Conservation (phyloP, 2,329 filamentous ascomycete species). For the Fusarium abutilonis region DNA sequence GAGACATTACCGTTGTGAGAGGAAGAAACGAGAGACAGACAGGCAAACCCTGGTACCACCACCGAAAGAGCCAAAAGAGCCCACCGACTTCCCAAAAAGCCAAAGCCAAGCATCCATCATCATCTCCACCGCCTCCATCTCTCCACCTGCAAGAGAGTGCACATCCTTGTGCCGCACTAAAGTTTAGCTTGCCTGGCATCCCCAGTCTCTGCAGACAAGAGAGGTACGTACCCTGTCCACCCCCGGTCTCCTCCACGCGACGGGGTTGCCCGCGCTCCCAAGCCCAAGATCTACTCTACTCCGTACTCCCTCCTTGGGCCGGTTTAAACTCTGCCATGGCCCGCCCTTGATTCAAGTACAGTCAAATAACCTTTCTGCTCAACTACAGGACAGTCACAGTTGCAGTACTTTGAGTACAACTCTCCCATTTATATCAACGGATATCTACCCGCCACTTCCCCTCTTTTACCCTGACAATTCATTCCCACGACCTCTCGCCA, state of each 20-base stretch:
- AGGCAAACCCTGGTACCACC: slow-evolving; percentile 9
- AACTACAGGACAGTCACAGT: not conserved
- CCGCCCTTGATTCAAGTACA: slow-evolving; percentile 28
- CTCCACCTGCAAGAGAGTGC: slow-evolving; percentile 26
- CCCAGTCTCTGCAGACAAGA: slow-evolving; percentile 29
- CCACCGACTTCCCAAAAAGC: slow-evolving; percentile 1
- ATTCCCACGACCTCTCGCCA: slow-evolving; percentile 7
- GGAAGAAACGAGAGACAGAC: slow-evolving; percentile 11
- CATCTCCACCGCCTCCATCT: slow-evolving; percentile 32
- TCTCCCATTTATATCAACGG: not conserved
- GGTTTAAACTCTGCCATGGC: slow-evolving; percentile 43
- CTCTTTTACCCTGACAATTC: slow-evolving; percentile 10
- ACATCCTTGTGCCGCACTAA: slow-evolving; percentile 30
- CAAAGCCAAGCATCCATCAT: slow-evolving; percentile 31
- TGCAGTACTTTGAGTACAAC: slow-evolving; percentile 4
- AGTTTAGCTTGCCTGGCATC: slow-evolving; percentile 14
- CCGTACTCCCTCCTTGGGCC: slow-evolving; percentile 25
- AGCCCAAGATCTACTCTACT: slow-evolving; percentile 22
- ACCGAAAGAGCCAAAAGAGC: too few species aligned
- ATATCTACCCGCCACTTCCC: slow-evolving; percentile 28
- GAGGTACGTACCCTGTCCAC: slow-evolving; percentile 28
- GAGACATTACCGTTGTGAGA: slow-evolving; percentile 24
- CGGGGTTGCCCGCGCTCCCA: slow-evolving; percentile 28
- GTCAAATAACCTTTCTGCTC: slow-evolving; percentile 21
- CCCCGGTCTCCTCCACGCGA: slow-evolving; percentile 36